Evolutionary conservation across 1,284 basidiomycete genomes (phyloP).

Genomic region (Microstroma glucosiphilum): DNA sequence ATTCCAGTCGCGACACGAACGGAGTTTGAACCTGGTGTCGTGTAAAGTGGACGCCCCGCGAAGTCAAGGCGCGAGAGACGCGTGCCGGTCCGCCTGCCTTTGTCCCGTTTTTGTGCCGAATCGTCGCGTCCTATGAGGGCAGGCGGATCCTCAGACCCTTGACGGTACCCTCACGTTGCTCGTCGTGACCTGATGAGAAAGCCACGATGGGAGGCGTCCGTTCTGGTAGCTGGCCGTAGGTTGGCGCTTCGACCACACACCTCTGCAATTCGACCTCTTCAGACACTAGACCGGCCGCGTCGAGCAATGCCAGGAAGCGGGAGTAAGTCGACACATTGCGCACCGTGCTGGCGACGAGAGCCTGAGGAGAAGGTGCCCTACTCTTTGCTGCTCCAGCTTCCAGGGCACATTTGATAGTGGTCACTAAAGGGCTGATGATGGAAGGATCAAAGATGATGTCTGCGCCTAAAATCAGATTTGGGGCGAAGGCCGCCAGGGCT

Average conservation of each 20-base stretch:
- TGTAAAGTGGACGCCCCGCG: too few relatives aligned
- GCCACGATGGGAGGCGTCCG: background rate
- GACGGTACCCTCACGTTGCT: background rate
- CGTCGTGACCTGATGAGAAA: slow-evolving; percentile 2
- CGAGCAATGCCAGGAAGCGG: slow-evolving; percentile 12
- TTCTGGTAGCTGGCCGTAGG: background rate
- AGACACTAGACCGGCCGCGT: background rate
- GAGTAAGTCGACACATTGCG: slow-evolving; percentile 19
- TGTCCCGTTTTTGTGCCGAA: too few relatives aligned
- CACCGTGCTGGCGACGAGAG: slow-evolving; percentile 19
- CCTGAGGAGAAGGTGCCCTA: background rate
- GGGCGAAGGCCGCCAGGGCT: background rate
- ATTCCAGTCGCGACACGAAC: too few relatives aligned
- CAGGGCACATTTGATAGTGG: slow-evolving; percentile 11
- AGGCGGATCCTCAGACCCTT: slow-evolving; percentile 7
- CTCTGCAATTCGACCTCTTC: slow-evolving; percentile 2
- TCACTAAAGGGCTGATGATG: slow-evolving; percentile 9
- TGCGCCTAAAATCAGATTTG: slow-evolving; percentile 17
- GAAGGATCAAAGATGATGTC: slow-evolving; percentile 24
- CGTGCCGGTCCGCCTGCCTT: too few relatives aligned
- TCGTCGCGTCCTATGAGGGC: background rate
- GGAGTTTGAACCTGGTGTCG: too few relatives aligned
- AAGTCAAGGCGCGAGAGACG: too few relatives aligned
- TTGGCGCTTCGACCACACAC: background rate
- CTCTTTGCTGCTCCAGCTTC: background rate